phyloP scores from a whole-genome alignment of 306 rosid species.

The Cucumis melo region DNA sequence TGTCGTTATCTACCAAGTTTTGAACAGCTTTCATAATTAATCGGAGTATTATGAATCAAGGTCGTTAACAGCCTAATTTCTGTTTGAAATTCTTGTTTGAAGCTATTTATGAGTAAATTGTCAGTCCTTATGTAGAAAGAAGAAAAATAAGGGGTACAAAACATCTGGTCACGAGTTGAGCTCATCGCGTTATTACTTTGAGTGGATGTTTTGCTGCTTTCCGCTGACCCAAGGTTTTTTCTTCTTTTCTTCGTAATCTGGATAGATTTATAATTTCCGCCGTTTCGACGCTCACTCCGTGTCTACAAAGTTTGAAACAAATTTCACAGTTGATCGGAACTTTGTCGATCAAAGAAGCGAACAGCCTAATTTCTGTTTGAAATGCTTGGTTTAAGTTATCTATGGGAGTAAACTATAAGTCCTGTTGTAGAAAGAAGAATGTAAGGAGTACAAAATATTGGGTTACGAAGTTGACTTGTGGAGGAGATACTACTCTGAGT shows the following conservation, averaged over 20 bases:
- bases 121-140: not conserved
- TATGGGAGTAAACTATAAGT: not conserved
- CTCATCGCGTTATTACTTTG: not conserved
- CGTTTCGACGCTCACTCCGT: not conserved
- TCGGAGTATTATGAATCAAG: not conserved
- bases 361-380: not conserved
- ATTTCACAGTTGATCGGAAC: not conserved
- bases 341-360: not conserved
- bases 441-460: not conserved
- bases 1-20: not conserved
- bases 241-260: too few relatives aligned
- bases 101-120: not conserved
- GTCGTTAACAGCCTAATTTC: not conserved
- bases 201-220: not conserved
- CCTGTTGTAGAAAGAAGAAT: not conserved
- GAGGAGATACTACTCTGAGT: not conserved
- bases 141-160: not conserved
- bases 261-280: too few relatives aligned
- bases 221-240: not conserved
- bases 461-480: not conserved
- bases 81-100: not conserved
- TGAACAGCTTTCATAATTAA: not conserved
- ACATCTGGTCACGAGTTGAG: too few relatives aligned
- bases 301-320: not conserved
- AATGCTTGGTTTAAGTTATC: not conserved